Conservation (phyloP, 495 filamentous ascomycete genomes). For the Lentithecium fluviatile region DNA sequence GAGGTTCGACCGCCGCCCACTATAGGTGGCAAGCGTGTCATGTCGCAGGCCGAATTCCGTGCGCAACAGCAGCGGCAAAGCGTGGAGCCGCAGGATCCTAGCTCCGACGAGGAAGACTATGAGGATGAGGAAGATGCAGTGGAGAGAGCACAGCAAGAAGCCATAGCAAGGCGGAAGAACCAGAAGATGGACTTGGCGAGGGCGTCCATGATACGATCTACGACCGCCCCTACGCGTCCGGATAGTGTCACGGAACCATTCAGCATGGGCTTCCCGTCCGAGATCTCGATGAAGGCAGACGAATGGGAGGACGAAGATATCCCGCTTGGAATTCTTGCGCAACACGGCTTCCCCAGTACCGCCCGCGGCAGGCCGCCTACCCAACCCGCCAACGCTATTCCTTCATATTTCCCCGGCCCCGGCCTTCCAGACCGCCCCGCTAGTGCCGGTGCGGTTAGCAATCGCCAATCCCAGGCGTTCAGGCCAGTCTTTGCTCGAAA, state of each 20-base stretch:
- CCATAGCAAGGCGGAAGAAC: conserved; percentile 66
- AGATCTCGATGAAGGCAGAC: conserved; percentile 38
- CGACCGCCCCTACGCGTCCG: conserved; percentile 19
- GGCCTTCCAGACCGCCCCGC: conserved; percentile 45
- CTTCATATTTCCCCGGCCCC: conserved; percentile 61
- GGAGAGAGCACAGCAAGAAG: conserved; percentile 63
- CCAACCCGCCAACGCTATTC: conserved; percentile 62
- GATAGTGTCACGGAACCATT: conserved; percentile 19
- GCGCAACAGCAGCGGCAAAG: conserved; percentile 12
- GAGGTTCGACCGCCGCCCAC: conserved; percentile 4
- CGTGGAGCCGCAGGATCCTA: conserved; percentile 15
- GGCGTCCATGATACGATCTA: conserved; percentile 76
- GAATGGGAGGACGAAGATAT: conserved; percentile 51
- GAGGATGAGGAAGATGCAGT: conserved; percentile 54
- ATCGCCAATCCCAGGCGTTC: conserved; percentile 48
- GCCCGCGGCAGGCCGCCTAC: conserved; percentile 69
- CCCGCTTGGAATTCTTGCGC: conserved; percentile 82
- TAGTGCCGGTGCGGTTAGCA: conserved; percentile 46
- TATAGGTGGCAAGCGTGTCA: conserved; percentile 7
- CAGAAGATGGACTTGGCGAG: conserved; percentile 80
- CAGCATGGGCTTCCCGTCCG: conserved; percentile 25
- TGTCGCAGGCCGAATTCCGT: conserved; percentile 26
- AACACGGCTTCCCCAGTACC: conserved; percentile 85
- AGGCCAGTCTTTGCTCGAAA: conserved; percentile 84
- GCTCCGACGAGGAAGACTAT: conserved; percentile 42